Base-by-base conservation (phyloP, 768 basidiomycete species). In the Hericium coralloides region DNA sequence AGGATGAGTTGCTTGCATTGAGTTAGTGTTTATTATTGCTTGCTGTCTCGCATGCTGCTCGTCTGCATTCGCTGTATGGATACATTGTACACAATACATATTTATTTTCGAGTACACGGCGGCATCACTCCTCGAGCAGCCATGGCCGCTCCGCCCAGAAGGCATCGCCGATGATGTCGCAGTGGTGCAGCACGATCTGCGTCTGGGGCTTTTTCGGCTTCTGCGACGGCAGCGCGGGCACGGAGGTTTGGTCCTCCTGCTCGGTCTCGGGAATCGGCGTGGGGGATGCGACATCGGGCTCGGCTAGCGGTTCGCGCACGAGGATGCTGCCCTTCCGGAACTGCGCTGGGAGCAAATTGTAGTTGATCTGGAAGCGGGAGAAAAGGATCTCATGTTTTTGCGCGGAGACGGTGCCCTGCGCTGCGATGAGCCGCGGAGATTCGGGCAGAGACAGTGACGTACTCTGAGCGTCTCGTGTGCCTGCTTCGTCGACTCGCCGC, bases 331-430 rank as follows among this genome's bases (percentile, higher is more conserved):
- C 97, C 67, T 95, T 95, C 52, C 89, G 75, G 65, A 80, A 95
- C 58, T 85, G 77, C 1, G 78, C 74, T 9, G 86, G 77, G 4
- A 95, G 68, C 6, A 77, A 71, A 60, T 90, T 95, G 67, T 98
- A 99, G 69, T 98, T 98, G 63, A 95, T 83, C 4, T 78, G 76
- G 65, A 94, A 98, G 14, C 77, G 78, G 12, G 80, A 75, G 72
- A 86, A 95, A 2, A 99, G 75, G 4, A 98, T 85, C 69, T 98
- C 95, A 60, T 99, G 81, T 72, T 99, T 99, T 59, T 89, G 81
- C 55, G 84, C 82, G 8, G 97, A 90, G 31, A 90, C 76, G 0
- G 94, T 97, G 1, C 94, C 92, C 94, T 98, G 59, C 0, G 56
- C 17, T 12, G 48, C 38, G 37, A 53, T 59, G 23, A 31, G 26